Evolutionary conservation across 2,329 filamentous ascomycete genomes (phyloP).

Genomic region (Paracoccidioides lutzii): DNA sequence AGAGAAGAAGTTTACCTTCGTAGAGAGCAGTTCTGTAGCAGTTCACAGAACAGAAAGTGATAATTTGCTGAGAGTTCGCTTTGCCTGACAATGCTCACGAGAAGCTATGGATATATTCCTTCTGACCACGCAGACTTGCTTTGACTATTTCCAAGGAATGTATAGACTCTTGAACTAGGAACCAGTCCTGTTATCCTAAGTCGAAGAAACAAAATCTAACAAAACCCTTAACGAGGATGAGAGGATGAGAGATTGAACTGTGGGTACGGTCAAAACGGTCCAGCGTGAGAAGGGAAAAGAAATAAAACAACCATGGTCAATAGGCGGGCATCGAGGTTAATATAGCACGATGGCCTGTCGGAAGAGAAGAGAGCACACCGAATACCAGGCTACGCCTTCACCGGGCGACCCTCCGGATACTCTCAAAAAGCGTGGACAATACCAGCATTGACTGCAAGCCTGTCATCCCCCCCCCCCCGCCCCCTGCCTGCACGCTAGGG

Average conservation of each 20-base stretch:
- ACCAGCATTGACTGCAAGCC: too few relatives aligned
- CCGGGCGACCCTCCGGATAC: neutral
- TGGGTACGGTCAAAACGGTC: conserved; percentile 11
- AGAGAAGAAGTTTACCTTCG: neutral
- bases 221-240: conserved; percentile 15
- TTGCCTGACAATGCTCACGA: neutral
- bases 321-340: neutral
- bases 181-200: conserved; percentile 20
- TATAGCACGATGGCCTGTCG: neutral
- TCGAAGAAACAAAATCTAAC: conserved; percentile 16
- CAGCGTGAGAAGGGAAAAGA: conserved; percentile 14
- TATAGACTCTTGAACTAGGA: conserved; percentile 15
- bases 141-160: neutral
- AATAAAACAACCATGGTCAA: conserved; percentile 5
- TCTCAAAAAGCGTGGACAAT: too few relatives aligned
- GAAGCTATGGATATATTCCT: neutral
- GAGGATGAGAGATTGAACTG: conserved; percentile 10
- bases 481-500: neutral
- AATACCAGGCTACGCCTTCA: too few relatives aligned
- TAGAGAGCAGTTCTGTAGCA: neutral
- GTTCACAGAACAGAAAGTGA: neutral
- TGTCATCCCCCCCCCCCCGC: too few relatives aligned
- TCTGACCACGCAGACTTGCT: neutral
- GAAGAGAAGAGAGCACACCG: too few relatives aligned
- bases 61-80: neutral